These are phyloP conservation scores for Saprolegnia parasitica DNA, from an alignment of 352 stramenopile species.

Conservation along the genomic window DNA sequence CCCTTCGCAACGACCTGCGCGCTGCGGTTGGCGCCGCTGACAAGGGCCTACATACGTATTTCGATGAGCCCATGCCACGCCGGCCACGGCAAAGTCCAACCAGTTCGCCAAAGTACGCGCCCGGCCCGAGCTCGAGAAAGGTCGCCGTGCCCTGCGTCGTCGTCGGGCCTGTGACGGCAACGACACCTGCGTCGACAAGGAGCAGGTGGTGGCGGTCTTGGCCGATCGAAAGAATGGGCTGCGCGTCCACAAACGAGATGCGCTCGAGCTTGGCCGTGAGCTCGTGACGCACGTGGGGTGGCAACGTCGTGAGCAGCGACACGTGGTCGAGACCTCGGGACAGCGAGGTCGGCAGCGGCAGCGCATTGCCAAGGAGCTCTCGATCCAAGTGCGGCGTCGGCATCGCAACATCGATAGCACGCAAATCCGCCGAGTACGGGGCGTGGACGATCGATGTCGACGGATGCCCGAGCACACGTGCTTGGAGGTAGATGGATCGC, in stretches of 20 bases:
- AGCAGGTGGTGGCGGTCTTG: not conserved
- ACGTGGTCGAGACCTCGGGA: not conserved
- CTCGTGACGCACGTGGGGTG: not conserved
- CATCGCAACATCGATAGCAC: not conserved
- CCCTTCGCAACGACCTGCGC: slow-evolving; percentile 1
- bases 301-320: not conserved
- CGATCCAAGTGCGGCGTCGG: not conserved
- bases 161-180: not conserved
- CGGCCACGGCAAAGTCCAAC: too few relatives aligned
- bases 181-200: not conserved
- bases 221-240: not conserved
- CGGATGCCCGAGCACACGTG: not conserved
- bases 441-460: not conserved
- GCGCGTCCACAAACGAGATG: not conserved
- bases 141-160: slow-evolving; percentile 2
- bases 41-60: slow-evolving; percentile 6
- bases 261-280: not conserved
- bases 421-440: not conserved
- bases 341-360: not conserved
- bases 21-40: slow-evolving; percentile 6
- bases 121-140: not conserved
- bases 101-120: slow-evolving; percentile 6
- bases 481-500: not conserved
- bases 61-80: too few relatives aligned
- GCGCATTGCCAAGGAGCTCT: not conserved